phyloP scores from a whole-genome alignment of 352 stramenopile genomes.

The Globisporangium orthogonon region DNA sequence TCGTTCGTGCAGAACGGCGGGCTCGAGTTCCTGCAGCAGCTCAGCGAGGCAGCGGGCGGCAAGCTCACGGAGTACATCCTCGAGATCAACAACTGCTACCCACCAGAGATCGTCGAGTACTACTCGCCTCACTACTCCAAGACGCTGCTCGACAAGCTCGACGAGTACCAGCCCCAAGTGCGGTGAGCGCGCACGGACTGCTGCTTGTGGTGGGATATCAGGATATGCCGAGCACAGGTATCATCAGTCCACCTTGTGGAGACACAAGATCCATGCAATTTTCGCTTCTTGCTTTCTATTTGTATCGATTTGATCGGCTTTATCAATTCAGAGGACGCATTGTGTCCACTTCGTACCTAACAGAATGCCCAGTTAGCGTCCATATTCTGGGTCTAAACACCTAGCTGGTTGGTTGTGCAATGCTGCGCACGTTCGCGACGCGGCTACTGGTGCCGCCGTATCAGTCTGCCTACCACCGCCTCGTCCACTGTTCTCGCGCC shows the following conservation, averaged over 20 bases:
- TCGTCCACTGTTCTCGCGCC: slow-evolving; percentile 2
- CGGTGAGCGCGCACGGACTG: slow-evolving; percentile 25
- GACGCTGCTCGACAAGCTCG: slow-evolving; percentile 93
- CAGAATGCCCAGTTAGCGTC: too few relatives aligned
- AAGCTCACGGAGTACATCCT: slow-evolving; percentile 94
- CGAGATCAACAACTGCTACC: slow-evolving; percentile 96
- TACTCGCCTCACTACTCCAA: slow-evolving; percentile 96
- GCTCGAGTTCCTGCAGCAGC: slow-evolving; percentile 90
- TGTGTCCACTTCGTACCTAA: too few relatives aligned
- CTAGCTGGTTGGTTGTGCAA: slow-evolving; percentile 1
- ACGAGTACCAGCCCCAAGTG: slow-evolving; percentile 91
- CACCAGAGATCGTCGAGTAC: slow-evolving; percentile 94
- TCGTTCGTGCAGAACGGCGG: slow-evolving; percentile 93
- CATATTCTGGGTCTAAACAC: too few relatives aligned
- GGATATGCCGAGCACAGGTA: too few relatives aligned
- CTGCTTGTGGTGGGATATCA: too few relatives aligned
- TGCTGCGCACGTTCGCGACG: slow-evolving; percentile 28
- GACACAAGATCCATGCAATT: too few relatives aligned
- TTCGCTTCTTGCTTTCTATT: too few relatives aligned
- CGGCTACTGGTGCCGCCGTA: slow-evolving; percentile 19
- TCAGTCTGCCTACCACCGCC: background rate
- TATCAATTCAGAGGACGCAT: too few relatives aligned
- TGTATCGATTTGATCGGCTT: too few relatives aligned
- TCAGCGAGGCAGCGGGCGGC: slow-evolving; percentile 88
- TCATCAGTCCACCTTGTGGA: too few relatives aligned